Evolutionary conservation across 306 rosid species (phyloP).

Genomic region (Dicorynia guianensis): DNA sequence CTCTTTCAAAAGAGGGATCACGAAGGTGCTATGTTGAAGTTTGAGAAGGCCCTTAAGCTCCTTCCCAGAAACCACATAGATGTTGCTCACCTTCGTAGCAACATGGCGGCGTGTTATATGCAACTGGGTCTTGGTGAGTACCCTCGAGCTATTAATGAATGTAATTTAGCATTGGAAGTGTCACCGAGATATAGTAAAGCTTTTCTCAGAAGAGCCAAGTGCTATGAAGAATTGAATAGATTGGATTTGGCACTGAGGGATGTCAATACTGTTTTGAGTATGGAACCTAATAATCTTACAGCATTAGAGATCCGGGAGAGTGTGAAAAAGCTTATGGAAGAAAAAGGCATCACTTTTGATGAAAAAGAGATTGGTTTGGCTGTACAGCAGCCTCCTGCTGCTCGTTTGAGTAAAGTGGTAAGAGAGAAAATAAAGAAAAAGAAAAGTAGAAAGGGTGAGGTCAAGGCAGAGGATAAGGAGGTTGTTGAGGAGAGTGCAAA

Average conservation of each 20-base stretch:
- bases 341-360: slow-evolving; percentile 55
- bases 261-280: slow-evolving; percentile 58
- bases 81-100: slow-evolving; percentile 64
- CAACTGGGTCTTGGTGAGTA: slow-evolving; percentile 72
- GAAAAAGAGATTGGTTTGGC: slow-evolving; percentile 58
- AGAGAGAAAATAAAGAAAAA: slow-evolving; percentile 59
- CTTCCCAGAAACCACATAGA: slow-evolving; percentile 67
- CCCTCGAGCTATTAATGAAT: slow-evolving; percentile 71
- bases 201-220: slow-evolving; percentile 57
- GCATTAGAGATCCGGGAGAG: slow-evolving; percentile 64
- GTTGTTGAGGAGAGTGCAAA: slow-evolving; percentile 51
- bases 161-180: slow-evolving; percentile 64
- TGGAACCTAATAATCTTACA: slow-evolving; percentile 60
- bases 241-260: slow-evolving; percentile 69
- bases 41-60: slow-evolving; percentile 68
- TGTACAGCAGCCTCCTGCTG: slow-evolving; percentile 42
- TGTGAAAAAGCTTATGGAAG: slow-evolving; percentile 49
- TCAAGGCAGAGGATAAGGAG: slow-evolving; percentile 54
- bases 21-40: slow-evolving; percentile 78
- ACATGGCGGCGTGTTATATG: slow-evolving; percentile 72
- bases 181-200: slow-evolving; percentile 66
- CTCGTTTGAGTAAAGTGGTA: slow-evolving; percentile 48
- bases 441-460: slow-evolving; percentile 55
- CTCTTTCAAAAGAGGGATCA: slow-evolving; percentile 64
- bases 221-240: slow-evolving; percentile 70